phyloP scores from a whole-genome alignment of 352 stramenopile species.

The Pythium rishiriense region DNA sequence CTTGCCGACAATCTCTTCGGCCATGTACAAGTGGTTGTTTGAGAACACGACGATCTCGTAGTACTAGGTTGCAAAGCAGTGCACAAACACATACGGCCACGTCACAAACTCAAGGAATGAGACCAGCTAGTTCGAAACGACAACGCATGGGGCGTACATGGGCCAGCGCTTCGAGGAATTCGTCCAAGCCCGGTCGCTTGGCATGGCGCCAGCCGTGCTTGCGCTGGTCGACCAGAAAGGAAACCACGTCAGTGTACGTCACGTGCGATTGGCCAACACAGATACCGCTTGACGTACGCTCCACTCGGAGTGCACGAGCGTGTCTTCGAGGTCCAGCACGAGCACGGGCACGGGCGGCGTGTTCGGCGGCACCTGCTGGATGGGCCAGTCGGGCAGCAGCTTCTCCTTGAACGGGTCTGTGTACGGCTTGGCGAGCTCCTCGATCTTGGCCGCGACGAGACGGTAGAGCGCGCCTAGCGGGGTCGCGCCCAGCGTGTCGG shows the following conservation, averaged over 20 bases:
- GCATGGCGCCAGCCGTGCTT: slow-evolving; percentile 89
- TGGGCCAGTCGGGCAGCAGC: slow-evolving; percentile 85
- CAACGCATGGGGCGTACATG: slow-evolving; percentile 34
- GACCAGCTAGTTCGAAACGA: not conserved
- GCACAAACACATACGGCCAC: not conserved
- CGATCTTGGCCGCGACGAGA: slow-evolving; percentile 57
- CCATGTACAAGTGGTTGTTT: slow-evolving; percentile 75
- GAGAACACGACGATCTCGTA: slow-evolving; percentile 91
- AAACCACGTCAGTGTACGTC: not conserved
- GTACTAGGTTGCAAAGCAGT: slow-evolving; percentile 41
- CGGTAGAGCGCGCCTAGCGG: slow-evolving; percentile 68
- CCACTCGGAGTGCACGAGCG: slow-evolving; percentile 87
- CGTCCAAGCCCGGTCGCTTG: slow-evolving; percentile 83
- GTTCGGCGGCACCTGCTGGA: slow-evolving; percentile 72
- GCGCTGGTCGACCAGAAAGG: slow-evolving; percentile 34
- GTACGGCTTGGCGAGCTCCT: slow-evolving; percentile 72
- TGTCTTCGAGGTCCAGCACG: slow-evolving; percentile 86
- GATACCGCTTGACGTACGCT: slow-evolving; percentile 53
- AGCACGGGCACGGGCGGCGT: slow-evolving; percentile 80
- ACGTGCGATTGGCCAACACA: not conserved
- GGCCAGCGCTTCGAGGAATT: slow-evolving; percentile 82
- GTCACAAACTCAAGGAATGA: not conserved
- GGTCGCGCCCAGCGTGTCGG: slow-evolving; percentile 50
- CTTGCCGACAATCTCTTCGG: slow-evolving; percentile 78
- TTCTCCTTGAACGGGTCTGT: slow-evolving; percentile 82